Evolutionary conservation across 163 green algal genomes (phyloP), one percentile per base, ranked within the genome.

Genomic region (Scenedesmus sp.): DNA sequence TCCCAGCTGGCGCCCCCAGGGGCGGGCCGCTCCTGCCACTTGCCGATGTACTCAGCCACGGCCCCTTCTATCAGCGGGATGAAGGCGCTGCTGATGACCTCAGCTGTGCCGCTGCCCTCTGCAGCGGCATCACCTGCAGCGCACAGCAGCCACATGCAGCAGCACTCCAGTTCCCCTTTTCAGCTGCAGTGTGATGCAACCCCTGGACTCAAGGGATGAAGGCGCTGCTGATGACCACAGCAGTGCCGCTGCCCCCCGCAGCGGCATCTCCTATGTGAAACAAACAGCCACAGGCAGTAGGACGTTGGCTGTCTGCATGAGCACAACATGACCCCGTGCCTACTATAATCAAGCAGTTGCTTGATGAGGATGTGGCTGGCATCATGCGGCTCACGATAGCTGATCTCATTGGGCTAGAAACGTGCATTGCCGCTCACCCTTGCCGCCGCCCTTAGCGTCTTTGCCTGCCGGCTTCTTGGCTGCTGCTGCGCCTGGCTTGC

Each of bases 41-140:
- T 96, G 60, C 94, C 94, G 59, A 97, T 94, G 89, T 97, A 99
- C 91, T 97, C 92, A 84, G 97, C 93, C 9, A 99, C 94, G 3
- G 93, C 93, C 5, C 92, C 91, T 86, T 97, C 95, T 20, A 99
- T 96, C 84, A 95, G 92, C 3, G 93, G 90, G 70, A 98, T 93
- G 90, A 98, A 99, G 12, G 93, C 90, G 84, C 91, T 95, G 64
- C 87, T 97, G 34, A 46, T 46, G 34, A 46, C 34, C 34, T 46
- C 34, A 46, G 34, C 34, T 46, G 12, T 70, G 10, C 62, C 62
- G 52, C 52, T 67, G 54, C 12, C 34, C 9, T 9, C 15, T 62
- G 34, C 77, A 60, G n/a, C 12, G 18, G 12, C 52, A 34, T 46
- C 81, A 46, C 10, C 15, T 86, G 62, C 62, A 20, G 62, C 13